Conservation (phyloP, 495 filamentous ascomycete species). For the Oidiodendron maius region DNA sequence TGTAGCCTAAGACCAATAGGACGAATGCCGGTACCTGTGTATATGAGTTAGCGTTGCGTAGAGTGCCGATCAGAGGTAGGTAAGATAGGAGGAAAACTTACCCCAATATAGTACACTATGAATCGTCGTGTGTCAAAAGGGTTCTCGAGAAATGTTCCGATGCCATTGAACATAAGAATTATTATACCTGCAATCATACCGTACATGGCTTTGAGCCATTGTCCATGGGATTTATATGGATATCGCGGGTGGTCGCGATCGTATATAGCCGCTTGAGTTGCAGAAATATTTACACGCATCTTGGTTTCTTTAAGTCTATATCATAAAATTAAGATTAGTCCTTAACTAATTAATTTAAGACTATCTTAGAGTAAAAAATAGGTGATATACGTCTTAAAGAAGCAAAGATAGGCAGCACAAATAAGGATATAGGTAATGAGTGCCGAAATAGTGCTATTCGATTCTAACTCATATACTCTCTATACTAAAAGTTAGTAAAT, state of each 20-base stretch:
- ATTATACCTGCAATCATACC: conserved; percentile 36
- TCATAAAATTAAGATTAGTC: background rate
- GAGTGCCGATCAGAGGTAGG: too few species aligned
- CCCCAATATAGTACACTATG: conserved; percentile 41
- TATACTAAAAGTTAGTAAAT: conserved; percentile 5
- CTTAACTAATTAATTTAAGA: too few species aligned
- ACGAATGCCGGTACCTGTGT: conserved; percentile 29
- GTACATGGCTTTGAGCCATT: conserved; percentile 38
- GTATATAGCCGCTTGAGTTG: conserved; percentile 30
- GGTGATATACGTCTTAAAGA: conserved; percentile 32
- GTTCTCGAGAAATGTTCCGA: conserved; percentile 28
- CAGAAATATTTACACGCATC: conserved; percentile 26
- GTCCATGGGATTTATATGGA: conserved; percentile 42
- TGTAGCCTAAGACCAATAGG: conserved; percentile 27
- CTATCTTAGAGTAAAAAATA: background rate
- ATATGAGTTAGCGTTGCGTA: too few species aligned
- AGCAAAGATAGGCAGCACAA: conserved; percentile 36
- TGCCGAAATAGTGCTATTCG: conserved; percentile 39
- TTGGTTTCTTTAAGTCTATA: conserved; percentile 27
- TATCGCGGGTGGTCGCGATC: conserved; percentile 38
- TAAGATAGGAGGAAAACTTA: too few species aligned
- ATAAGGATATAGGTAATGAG: conserved; percentile 38
- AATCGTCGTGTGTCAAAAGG: conserved; percentile 35
- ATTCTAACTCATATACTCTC: conserved; percentile 32
- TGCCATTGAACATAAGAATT: conserved; percentile 40